A percentile compares a stretch with the other conserved stretches of the same genome.
phyloP scores from a whole-genome alignment of 2,329 filamentous ascomycete species.

The Neofusicoccum parvum region DNA sequence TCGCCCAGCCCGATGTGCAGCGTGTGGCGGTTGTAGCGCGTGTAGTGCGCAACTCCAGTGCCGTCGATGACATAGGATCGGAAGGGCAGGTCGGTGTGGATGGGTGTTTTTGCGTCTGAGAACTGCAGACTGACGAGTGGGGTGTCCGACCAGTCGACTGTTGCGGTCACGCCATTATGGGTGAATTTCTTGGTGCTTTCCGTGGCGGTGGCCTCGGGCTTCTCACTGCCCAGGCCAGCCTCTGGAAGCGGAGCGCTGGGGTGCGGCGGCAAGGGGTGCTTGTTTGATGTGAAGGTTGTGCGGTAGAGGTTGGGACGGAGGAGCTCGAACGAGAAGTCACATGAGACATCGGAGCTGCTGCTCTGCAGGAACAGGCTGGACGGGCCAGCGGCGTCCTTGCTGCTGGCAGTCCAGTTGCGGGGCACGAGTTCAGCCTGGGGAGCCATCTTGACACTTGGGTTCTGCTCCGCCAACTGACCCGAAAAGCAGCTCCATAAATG shows the following conservation, averaged over 20 bases:
- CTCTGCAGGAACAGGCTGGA: not conserved
- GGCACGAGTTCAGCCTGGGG: slow-evolving; percentile 5
- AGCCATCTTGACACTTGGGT: not conserved
- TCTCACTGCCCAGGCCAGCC: slow-evolving; percentile 37
- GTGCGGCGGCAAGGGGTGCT: slow-evolving; percentile 66
- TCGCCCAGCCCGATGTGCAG: slow-evolving; percentile 73
- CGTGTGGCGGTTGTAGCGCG: slow-evolving; percentile 61
- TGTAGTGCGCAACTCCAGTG: slow-evolving; percentile 66
- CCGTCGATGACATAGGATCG: slow-evolving; percentile 68
- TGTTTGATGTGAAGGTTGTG: slow-evolving; percentile 65
- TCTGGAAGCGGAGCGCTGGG: slow-evolving; percentile 59
- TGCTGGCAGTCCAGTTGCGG: not conserved
- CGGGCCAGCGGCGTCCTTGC: not conserved
- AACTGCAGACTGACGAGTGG: slow-evolving; percentile 62
- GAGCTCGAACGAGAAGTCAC: slow-evolving; percentile 62
- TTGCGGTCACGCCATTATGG: slow-evolving; percentile 54
- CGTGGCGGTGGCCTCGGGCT: slow-evolving; percentile 36
- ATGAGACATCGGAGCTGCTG: not conserved
- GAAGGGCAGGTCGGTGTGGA: slow-evolving; percentile 65
- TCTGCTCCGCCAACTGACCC: not conserved
- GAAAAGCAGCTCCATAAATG: not conserved
- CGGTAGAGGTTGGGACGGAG: slow-evolving; percentile 66
- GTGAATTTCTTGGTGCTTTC: slow-evolving; percentile 47
- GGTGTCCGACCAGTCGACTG: slow-evolving; percentile 58
- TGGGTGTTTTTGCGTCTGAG: slow-evolving; percentile 48